phyloP scores from a whole-genome alignment of 2,329 filamentous ascomycete genomes.

The Orbilia quercus region DNA sequence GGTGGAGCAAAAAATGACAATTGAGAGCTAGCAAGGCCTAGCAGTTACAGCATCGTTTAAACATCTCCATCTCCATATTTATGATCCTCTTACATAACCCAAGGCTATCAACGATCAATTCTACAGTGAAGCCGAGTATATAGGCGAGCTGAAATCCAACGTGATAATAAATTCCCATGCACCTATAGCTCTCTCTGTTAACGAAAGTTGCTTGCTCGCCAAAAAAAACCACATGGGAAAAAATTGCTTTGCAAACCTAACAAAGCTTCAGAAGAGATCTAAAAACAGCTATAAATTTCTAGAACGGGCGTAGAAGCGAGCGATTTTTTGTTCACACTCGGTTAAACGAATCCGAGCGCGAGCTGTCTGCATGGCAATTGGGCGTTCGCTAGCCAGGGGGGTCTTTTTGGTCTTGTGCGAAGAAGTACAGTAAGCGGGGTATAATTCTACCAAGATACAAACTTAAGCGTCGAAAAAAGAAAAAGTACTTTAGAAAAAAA shows the following conservation, averaged over 20 bases:
- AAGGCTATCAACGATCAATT: no score
- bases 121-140: no score
- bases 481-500: not conserved
- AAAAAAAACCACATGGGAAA: not conserved
- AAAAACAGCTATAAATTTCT: constrained; percentile 18
- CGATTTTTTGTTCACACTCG: constrained; percentile 9
- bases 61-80: no score
- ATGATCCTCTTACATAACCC: no score
- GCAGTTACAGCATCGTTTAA: not conserved
- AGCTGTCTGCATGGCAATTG: not conserved
- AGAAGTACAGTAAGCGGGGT: constrained; percentile 18
- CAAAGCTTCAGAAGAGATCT: not conserved
- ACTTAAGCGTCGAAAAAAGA: not conserved
- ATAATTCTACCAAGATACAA: constrained; percentile 2
- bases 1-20: not conserved
- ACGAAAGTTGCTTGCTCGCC: no score
- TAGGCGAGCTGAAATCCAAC: no score
- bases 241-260: not conserved
- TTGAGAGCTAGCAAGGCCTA: constrained; percentile 26
- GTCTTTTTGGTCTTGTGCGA: not conserved
- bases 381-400: not conserved
- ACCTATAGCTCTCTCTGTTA: no score
- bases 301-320: constrained; percentile 10
- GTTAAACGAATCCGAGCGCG: not conserved
- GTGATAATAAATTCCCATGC: no score